Percentiles rank a stretch among this genome's conserved stretches.
Evolutionary conservation across 768 basidiomycete species (phyloP).

Genomic region (Hericium rajendrae): DNA sequence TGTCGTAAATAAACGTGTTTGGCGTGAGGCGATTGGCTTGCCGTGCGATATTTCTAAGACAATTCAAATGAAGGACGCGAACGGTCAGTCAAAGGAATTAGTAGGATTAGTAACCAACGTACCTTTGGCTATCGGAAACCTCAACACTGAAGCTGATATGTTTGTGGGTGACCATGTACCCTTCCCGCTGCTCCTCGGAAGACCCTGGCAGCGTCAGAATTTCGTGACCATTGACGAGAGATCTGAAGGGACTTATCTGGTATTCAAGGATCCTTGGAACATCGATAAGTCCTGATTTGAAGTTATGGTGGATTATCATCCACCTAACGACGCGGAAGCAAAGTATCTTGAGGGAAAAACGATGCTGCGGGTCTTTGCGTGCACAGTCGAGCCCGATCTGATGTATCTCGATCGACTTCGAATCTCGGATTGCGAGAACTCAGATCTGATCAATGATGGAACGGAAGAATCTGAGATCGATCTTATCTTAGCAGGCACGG

Average conservation of each 20-base stretch:
- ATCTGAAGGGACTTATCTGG: slow-evolving; percentile 11
- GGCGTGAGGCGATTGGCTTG: not conserved
- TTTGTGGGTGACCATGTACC: slow-evolving; percentile 15
- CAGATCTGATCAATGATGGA: too few relatives aligned
- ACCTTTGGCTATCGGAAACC: slow-evolving; percentile 15
- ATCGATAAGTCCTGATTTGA: not conserved
- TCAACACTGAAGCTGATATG: slow-evolving; percentile 14
- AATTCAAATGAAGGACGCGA: slow-evolving; percentile 19
- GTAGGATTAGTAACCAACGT: slow-evolving; percentile 17
- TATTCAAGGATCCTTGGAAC: not conserved
- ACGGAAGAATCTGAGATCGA: too few relatives aligned
- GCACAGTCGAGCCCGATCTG: too few relatives aligned
- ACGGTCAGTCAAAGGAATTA: slow-evolving; percentile 17
- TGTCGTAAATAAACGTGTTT: not conserved
- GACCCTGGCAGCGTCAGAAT: slow-evolving; percentile 17
- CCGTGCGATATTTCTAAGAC: not conserved
- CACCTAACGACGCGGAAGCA: not conserved
- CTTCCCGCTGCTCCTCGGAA: slow-evolving; percentile 15
- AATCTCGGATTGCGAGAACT: too few relatives aligned
- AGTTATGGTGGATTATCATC: not conserved
- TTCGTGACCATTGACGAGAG: slow-evolving; percentile 17
- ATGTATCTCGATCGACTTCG: too few relatives aligned
- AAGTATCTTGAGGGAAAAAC: not conserved
- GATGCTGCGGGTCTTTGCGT: too few relatives aligned
- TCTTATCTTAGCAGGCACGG: too few relatives aligned